phyloP scores from a whole-genome alignment of 2,329 filamentous ascomycete genomes.

The Bretziella fagacearum region DNA sequence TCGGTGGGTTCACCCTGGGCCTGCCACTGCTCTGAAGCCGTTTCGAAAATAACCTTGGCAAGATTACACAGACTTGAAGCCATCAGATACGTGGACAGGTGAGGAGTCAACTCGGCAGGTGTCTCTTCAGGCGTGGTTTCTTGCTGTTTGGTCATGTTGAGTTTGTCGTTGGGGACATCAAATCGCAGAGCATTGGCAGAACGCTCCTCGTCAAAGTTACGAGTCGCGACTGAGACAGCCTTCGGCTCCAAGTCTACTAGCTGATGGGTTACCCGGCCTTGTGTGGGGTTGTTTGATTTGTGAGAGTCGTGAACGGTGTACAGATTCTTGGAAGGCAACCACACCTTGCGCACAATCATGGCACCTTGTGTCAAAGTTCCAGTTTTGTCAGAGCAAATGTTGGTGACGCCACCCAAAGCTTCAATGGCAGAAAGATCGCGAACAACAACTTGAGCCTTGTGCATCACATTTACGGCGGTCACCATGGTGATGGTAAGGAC shows the following conservation, averaged over 20 bases:
- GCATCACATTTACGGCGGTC: slow-evolving; percentile 46
- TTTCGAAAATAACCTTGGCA: slow-evolving; percentile 38
- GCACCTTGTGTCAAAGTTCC: slow-evolving; percentile 52
- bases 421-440: slow-evolving; percentile 51
- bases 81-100: slow-evolving; percentile 34
- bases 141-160: slow-evolving; percentile 22
- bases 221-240: slow-evolving; percentile 14
- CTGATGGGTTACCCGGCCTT: slow-evolving; percentile 35
- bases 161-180: slow-evolving; percentile 42
- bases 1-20: slow-evolving; percentile 57
- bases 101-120: slow-evolving; percentile 29
- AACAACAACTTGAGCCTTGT: slow-evolving; percentile 46
- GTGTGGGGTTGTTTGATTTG: slow-evolving; percentile 43
- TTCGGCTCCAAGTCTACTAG: slow-evolving; percentile 17
- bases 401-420: slow-evolving; percentile 52
- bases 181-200: slow-evolving; percentile 44
- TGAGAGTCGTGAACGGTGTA: slow-evolving; percentile 46
- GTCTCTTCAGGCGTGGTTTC: slow-evolving; percentile 21
- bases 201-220: slow-evolving; percentile 42
- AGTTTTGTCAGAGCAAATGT: slow-evolving; percentile 60
- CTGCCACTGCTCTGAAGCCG: slow-evolving; percentile 42
- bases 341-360: slow-evolving; percentile 52
- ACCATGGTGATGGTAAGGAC: slow-evolving; percentile 57
- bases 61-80: slow-evolving; percentile 49
- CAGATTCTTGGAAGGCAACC: slow-evolving; percentile 40